Base-by-base conservation (phyloP, 306 rosid genomes). In the Lathyrus tuberosus region DNA sequence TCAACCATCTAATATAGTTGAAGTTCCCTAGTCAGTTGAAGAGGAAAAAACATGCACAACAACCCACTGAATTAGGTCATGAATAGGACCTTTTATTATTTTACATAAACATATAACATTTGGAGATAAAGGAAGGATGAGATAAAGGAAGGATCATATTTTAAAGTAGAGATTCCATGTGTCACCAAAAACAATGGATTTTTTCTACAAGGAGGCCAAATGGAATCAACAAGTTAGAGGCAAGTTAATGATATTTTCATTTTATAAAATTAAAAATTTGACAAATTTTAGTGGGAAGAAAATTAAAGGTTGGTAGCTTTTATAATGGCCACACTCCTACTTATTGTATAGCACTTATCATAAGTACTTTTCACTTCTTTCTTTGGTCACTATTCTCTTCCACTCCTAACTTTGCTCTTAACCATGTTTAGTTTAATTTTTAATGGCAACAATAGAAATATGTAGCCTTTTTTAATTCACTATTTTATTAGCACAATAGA, bases 281-380 rank as follows among this genome's bases (percentile, higher is more conserved):
- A 61, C 8, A 61, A 61, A 5, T 37, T 61, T 61, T 35, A 61
- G 67, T 61, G 67, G 67, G 47, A 5, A 61, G 30, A 18, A 16
- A 61, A 61, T 62, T 38, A 40, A 51, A 57, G 62, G 15, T 57
- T 57, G 62, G 8, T 30, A 57, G 12, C 62, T 57, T 57, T 57
- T 57, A 62, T 18, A 16, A 40, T 5, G 8, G 37, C 51, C 31
- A 28, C 54, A 26, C 41, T 57, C 58, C 43, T 47, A 28, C 26
- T 22, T 44, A 62, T 63, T 65, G 56, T 63, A 30, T 12, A 79
- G 83, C 83, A 79, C 79, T 79, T 79, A 79, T 73, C 79, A 53
- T 42, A 51, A 79, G 67, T 43, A 62, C 78, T 72, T 66, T 71
- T 28, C 24, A 51, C 11, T 5, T 33, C 65, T 71, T 69, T 44